A percentile compares a stretch with the other conserved stretches of the same genome.
These are phyloP conservation scores for Fraxinus latifolia DNA, from an alignment of 305 asterid species.

Conservation along the genomic window DNA sequence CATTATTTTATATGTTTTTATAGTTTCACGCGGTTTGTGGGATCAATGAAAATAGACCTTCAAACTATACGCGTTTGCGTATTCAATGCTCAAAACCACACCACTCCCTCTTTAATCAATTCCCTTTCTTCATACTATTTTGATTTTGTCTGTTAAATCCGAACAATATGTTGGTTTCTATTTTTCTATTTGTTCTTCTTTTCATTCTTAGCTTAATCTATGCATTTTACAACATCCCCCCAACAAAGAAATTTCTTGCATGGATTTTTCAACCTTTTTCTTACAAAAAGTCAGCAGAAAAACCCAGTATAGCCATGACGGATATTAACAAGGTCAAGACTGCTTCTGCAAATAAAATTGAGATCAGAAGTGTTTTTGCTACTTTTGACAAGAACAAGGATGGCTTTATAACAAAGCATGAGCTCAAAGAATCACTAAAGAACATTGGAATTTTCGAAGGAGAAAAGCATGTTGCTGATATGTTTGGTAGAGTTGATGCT, in stretches of 20 bases:
- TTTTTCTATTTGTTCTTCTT: conserved; percentile 41
- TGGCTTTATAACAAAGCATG: conserved; percentile 67
- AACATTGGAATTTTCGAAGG: conserved; percentile 59
- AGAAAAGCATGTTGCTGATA: conserved; percentile 59
- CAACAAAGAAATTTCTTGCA: conserved; percentile 36
- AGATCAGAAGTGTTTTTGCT: conserved; percentile 49
- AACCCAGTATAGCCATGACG: conserved; percentile 1
- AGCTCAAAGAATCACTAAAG: conserved; percentile 56
- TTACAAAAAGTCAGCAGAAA: not conserved
- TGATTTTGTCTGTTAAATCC: conserved; percentile 18
- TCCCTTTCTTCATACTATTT: not conserved
- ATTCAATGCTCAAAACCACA: not conserved
- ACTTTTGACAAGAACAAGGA: conserved; percentile 79
- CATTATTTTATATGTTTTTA: conserved; percentile 25
- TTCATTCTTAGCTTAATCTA: conserved; percentile 45
- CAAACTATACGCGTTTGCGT: conserved; percentile 23
- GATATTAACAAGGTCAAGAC: not conserved
- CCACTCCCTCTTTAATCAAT: not conserved
- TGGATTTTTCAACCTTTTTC: conserved; percentile 27
- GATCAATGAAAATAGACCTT: conserved; percentile 24
- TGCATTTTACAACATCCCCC: conserved; percentile 38
- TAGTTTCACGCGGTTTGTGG: conserved; percentile 52
- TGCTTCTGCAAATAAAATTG: conserved; percentile 6
- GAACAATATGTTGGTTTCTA: conserved; percentile 35
- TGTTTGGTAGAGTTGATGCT: conserved; percentile 57